Conservation (phyloP, 805 yeast species). For the Nakazawaea sp. region DNA sequence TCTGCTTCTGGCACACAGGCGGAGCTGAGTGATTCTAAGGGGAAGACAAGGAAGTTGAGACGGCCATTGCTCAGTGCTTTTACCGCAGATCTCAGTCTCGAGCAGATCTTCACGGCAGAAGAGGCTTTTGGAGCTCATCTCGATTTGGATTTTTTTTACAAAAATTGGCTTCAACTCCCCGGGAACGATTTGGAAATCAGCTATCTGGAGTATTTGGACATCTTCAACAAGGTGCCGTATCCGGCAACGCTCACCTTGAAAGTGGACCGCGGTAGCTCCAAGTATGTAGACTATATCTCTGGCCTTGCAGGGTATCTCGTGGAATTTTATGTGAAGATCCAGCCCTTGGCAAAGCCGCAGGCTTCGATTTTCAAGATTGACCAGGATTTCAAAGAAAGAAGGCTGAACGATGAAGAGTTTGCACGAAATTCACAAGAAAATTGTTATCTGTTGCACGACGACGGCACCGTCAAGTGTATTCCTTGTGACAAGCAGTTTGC, state of each 20-base stretch:
- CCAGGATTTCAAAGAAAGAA: constrained; percentile 11
- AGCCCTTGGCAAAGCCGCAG: constrained; percentile 41
- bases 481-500: constrained; percentile 61
- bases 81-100: constrained; percentile 42
- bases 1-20: constrained; percentile 12
- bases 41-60: constrained; percentile 20
- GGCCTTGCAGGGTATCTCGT: constrained; percentile 43
- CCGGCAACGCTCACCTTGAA: constrained; percentile 17
- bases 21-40: constrained; percentile 12
- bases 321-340: constrained; percentile 36
- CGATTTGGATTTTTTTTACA: constrained; percentile 49
- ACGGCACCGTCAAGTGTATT: constrained; percentile 41
- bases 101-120: constrained; percentile 43
- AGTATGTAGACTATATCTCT: constrained; percentile 38
- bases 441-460: constrained; percentile 13
- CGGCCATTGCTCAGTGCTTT: constrained; percentile 40
- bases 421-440: constrained; percentile 13
- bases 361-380: constrained; percentile 20
- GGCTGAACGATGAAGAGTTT: constrained; percentile 1
- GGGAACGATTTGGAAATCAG: constrained; percentile 25
- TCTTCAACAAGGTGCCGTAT: constrained; percentile 31
- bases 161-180: constrained; percentile 43
- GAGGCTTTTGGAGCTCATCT: constrained; percentile 62
- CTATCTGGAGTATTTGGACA: constrained; percentile 45
- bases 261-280: constrained; percentile 21